phyloP scores from a whole-genome alignment of 2,329 filamentous ascomycete genomes.

The Pseudodiploospora longispora region DNA sequence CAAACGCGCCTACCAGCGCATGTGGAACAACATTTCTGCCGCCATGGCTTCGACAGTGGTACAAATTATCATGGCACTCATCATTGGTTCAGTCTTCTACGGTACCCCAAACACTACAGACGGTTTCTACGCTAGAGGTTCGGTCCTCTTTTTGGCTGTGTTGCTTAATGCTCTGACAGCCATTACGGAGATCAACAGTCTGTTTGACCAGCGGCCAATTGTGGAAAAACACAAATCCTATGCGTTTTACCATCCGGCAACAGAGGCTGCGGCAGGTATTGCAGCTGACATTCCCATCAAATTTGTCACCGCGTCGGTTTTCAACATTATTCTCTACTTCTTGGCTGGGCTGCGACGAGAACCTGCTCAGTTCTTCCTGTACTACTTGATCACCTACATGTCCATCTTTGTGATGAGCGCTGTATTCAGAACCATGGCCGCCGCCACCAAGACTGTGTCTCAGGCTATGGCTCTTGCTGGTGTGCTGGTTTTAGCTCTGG shows the following conservation, averaged over 20 bases:
- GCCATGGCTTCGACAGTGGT: constrained; percentile 37
- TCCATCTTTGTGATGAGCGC: constrained; percentile 66
- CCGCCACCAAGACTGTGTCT: constrained; percentile 57
- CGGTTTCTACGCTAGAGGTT: constrained; percentile 46
- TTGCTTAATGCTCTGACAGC: constrained; percentile 51
- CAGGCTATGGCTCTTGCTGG: constrained; percentile 48
- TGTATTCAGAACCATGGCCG: constrained; percentile 66
- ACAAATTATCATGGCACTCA: constrained; percentile 49
- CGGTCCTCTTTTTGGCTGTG: constrained; percentile 52
- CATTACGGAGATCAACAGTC: constrained; percentile 44
- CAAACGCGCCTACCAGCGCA: constrained; percentile 41
- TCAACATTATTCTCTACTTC: constrained; percentile 53
- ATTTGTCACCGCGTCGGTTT: constrained; percentile 38
- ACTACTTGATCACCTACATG: constrained; percentile 61
- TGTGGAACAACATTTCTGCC: constrained; percentile 43
- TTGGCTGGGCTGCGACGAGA: constrained; percentile 45
- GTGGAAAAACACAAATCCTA: constrained; percentile 42
- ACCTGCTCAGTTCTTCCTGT: constrained; percentile 66
- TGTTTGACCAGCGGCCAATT: constrained; percentile 38
- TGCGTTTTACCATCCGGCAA: constrained; percentile 42
- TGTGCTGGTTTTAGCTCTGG: constrained; percentile 49
- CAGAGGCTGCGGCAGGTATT: constrained; percentile 47
- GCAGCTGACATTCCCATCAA: constrained; percentile 51
- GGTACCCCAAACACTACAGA: constrained; percentile 39
- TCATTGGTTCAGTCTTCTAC: constrained; percentile 55